These are phyloP conservation scores for Mediolabrus comicus DNA, from an alignment of 108 stramenopile species.

Conservation along the genomic window DNA sequence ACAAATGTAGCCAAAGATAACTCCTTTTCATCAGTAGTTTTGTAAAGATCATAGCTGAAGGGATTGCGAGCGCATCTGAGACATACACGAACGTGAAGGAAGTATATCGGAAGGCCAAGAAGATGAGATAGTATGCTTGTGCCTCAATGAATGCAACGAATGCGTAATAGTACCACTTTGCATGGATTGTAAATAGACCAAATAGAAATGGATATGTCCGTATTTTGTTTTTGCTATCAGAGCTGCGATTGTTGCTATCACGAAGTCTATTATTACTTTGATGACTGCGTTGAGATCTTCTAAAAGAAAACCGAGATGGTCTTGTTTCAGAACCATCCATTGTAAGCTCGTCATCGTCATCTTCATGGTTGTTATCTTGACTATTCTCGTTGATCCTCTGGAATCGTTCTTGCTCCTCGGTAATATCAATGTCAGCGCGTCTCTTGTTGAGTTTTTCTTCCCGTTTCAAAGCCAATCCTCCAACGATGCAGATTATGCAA, in stretches of 20 bases:
- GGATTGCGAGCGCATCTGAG: conserved; percentile 92
- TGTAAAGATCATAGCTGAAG: conserved; percentile 91
- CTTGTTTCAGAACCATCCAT: conserved; percentile 17
- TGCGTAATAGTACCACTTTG: conserved; percentile 53
- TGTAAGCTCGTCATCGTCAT: conserved; percentile 30
- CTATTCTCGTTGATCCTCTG: not conserved
- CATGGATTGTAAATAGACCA: conserved; percentile 42
- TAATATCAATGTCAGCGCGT: conserved; percentile 4
- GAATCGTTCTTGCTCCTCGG: conserved; percentile 14
- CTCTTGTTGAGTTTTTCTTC: conserved; percentile 6
- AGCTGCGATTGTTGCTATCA: conserved; percentile 1
- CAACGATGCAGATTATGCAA: conserved; percentile 32
- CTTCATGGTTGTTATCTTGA: not conserved
- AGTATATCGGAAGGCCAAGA: conserved; percentile 90
- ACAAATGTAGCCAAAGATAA: conserved; percentile 68
- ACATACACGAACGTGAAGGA: conserved; percentile 91
- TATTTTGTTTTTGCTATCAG: conserved; percentile 6
- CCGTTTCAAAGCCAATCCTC: conserved; percentile 22
- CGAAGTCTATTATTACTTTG: not conserved
- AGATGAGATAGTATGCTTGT: conserved; percentile 87
- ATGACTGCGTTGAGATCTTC: not conserved
- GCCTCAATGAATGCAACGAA: conserved; percentile 84
- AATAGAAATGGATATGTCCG: conserved; percentile 27
- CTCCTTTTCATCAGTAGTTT: conserved; percentile 59
- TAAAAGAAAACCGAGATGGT: conserved; percentile 7